A percentile compares a stretch with the other conserved stretches of the same genome.
Conservation (phyloP, 2,329 filamentous ascomycete species). For the Trichoderma breve region DNA sequence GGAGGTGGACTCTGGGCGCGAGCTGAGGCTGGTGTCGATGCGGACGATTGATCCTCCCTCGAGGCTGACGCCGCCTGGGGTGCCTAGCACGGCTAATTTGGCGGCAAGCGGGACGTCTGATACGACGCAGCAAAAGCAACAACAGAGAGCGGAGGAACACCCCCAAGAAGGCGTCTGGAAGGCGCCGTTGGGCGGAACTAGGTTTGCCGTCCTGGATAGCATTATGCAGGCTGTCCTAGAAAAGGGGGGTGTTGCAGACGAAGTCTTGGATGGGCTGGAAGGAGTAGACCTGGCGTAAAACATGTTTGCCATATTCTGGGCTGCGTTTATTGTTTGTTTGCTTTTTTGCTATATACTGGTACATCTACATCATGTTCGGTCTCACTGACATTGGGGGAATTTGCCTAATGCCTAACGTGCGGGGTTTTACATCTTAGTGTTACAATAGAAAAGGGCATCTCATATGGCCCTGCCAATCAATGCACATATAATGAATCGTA, state of each 20-base stretch:
- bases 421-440: neutral
- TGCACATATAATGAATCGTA: slow-evolving; percentile 15
- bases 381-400: slow-evolving; percentile 1
- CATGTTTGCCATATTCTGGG: neutral
- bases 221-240: slow-evolving; percentile 77
- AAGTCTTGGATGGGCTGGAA: slow-evolving; percentile 79
- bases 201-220: slow-evolving; percentile 66
- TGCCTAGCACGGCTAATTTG: slow-evolving; percentile 62
- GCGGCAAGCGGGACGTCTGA: slow-evolving; percentile 45
- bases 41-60: slow-evolving; percentile 74
- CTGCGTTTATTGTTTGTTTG: neutral
- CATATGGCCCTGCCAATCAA: neutral
- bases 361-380: slow-evolving; percentile 13
- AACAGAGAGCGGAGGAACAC: slow-evolving; percentile 47
- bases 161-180: slow-evolving; percentile 77
- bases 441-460: neutral
- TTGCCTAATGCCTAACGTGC: slow-evolving; percentile 8
- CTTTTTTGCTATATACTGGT: slow-evolving; percentile 5
- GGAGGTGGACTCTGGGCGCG: slow-evolving; percentile 43
- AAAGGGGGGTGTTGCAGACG: slow-evolving; percentile 76
- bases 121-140: slow-evolving; percentile 37
- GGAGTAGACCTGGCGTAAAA: slow-evolving; percentile 64
- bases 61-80: slow-evolving; percentile 67
- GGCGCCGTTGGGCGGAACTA: slow-evolving; percentile 79
- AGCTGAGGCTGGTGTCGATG: slow-evolving; percentile 63